These are phyloP conservation scores for Podaxis carcinomalis DNA, from an alignment of 768 basidiomycete species.

Conservation along the genomic window DNA sequence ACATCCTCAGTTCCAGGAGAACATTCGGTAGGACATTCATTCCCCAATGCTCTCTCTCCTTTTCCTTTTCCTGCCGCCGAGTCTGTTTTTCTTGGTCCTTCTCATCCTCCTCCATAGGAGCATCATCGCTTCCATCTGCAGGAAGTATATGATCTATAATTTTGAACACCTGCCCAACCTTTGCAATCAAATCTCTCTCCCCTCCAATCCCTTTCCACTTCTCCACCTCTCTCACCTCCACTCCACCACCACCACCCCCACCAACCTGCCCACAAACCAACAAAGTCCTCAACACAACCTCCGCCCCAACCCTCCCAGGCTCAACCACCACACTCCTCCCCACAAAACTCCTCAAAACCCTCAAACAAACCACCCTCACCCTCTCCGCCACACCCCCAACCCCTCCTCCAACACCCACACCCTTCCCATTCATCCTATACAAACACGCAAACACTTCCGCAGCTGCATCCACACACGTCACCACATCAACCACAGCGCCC, in stretches of 20 bases:
- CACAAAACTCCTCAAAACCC: slow-evolving; percentile 9
- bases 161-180: slow-evolving; percentile 48
- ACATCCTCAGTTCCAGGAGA: slow-evolving; percentile 48
- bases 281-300: slow-evolving; percentile 52
- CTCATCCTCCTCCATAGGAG: slow-evolving; percentile 22
- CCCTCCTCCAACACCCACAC: neutral
- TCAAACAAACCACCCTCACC: neutral
- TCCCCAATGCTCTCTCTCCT: slow-evolving; percentile 42
- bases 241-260: neutral
- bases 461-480: slow-evolving; percentile 41
- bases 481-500: slow-evolving; percentile 36
- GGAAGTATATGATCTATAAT: slow-evolving; percentile 61
- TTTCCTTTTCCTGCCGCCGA: neutral
- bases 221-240: neutral
- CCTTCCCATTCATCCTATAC: neutral
- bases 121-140: neutral
- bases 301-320: slow-evolving; percentile 35
- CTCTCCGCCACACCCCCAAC: neutral
- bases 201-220: neutral
- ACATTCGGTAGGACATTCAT: slow-evolving; percentile 51
- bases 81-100: neutral
- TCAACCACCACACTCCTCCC: slow-evolving; percentile 27
- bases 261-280: slow-evolving; percentile 39
- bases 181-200: slow-evolving; percentile 52
- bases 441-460: neutral